phyloP scores from a whole-genome alignment of 2,329 filamentous ascomycete genomes.

The Lachnellula occidentalis region DNA sequence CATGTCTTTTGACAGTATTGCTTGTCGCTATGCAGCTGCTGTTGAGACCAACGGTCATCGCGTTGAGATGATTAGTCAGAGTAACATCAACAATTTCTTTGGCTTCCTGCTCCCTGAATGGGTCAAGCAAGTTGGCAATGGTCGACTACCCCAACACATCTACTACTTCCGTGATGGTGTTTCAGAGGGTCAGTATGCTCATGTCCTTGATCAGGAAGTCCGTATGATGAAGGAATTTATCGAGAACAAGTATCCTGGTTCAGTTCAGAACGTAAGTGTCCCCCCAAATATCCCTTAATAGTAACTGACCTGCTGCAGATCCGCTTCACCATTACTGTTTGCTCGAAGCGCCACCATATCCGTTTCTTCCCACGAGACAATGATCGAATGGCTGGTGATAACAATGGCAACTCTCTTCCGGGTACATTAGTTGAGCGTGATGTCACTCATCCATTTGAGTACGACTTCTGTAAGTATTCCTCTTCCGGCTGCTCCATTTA shows the following conservation, averaged over 20 bases:
- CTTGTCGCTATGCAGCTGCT: constrained; percentile 70
- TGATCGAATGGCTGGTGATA: constrained; percentile 51
- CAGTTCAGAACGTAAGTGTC: constrained; percentile 21
- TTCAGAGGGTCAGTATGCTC: constrained; percentile 75
- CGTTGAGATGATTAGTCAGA: constrained; percentile 67
- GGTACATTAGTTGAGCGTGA: constrained; percentile 85
- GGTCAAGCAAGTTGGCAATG: constrained; percentile 48
- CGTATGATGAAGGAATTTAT: constrained; percentile 60
- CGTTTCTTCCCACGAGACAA: constrained; percentile 74
- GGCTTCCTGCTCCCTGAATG: constrained; percentile 59
- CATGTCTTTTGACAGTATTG: constrained; percentile 67
- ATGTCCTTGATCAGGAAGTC: constrained; percentile 77
- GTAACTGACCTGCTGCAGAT: constrained; percentile 16
- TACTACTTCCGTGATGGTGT: constrained; percentile 95
- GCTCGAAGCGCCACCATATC: constrained; percentile 90
- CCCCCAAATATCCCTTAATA: not conserved
- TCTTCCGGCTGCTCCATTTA: not conserved
- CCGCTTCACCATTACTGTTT: constrained; percentile 80
- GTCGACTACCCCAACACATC: constrained; percentile 61
- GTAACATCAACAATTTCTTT: constrained; percentile 63
- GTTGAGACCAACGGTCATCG: constrained; percentile 80
- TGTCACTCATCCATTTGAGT: constrained; percentile 86
- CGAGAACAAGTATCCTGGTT: constrained; percentile 30
- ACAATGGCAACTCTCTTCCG: constrained; percentile 75
- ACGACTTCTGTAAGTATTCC: constrained; percentile 65